Evolutionary conservation across 1,139 yeast species (phyloP).

Genomic region (Sugiyamaella paludigena): DNA sequence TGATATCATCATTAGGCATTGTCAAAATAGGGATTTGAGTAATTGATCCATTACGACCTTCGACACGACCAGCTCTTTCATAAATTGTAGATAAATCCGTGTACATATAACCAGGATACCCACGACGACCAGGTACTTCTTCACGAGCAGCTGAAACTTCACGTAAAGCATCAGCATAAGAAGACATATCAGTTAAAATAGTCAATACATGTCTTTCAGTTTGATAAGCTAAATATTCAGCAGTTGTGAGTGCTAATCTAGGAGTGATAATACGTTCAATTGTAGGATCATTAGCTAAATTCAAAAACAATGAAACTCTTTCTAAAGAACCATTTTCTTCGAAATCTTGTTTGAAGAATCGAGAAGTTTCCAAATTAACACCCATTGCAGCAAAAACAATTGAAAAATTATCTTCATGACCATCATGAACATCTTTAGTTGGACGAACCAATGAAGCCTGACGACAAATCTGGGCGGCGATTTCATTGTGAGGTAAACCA

Average conservation of each 20-base stretch:
- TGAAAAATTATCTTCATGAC: constrained; percentile 98
- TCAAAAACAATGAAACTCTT: constrained; percentile 93
- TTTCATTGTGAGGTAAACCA: constrained; percentile 98
- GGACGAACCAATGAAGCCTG: constrained; percentile 99
- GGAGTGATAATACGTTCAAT: constrained; percentile 99
- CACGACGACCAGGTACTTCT: constrained; percentile 99
- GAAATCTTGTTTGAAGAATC: constrained; percentile 97
- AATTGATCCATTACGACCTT: constrained; percentile 98
- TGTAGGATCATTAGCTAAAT: constrained; percentile 98
- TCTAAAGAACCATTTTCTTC: constrained; percentile 98
- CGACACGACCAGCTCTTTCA: constrained; percentile 99
- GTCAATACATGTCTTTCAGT: constrained; percentile 99
- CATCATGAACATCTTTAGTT: constrained; percentile 98
- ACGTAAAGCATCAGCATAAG: constrained; percentile 98
- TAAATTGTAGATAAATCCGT: constrained; percentile 98
- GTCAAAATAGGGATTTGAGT: constrained; percentile 98
- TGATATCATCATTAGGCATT: constrained; percentile 99
- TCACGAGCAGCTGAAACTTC: constrained; percentile 99
- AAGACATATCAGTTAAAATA: constrained; percentile 97
- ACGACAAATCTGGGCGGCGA: constrained; percentile 99
- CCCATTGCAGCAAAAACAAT: constrained; percentile 99
- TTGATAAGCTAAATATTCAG: constrained; percentile 97
- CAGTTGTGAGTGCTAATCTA: constrained; percentile 98
- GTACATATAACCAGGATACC: constrained; percentile 99
- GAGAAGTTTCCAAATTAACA: constrained; percentile 86